Evolutionary conservation across 768 basidiomycete genomes (phyloP), one percentile per base, ranked within the genome.

Genomic region (Amanita inopinata): DNA sequence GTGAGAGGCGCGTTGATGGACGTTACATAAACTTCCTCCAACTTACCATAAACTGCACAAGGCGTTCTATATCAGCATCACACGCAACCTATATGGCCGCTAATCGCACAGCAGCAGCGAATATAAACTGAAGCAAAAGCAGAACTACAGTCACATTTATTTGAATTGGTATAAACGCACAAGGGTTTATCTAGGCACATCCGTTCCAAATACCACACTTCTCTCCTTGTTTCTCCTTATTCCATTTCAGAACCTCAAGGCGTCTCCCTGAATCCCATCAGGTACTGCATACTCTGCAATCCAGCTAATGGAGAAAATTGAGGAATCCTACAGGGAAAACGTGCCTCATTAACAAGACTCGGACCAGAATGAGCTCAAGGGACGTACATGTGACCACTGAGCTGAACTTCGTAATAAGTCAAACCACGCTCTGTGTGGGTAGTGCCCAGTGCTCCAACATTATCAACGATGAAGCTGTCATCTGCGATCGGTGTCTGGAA

Each of bases 321-420:
- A 3, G 81, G 81, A 2, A 84, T 58, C 76, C 78, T 79, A 37
- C 6, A 25, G 5, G 37, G 35, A 38, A n/a, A n/a, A n/a, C n/a
- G n/a, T n/a, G n/a, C n/a, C n/a, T n/a, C 45, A 18, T 20, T 25
- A 23, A 52, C 11, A 23, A 43, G 22, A 8, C 11, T n/a, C 2
- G 25, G 10, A 20, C 17, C 23, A 19, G 10, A 15, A 10, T 43
- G 9, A 19, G 37, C 28, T 37, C 41, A 33, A 25, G 15, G 12
- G 17, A 58, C 61, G 47, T 51, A 79, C 83, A 86, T 85, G 49
- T 87, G 83, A 12, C 83, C 85, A 49, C 76, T 78, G 5, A 83
- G 67, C 17, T 51, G 65, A 15, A 88, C 73, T 52, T 88, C 83
- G 22, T 69, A 63, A 48, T 77, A 85, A 0, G 82, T 77, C 50